Conservation (phyloP, 2,329 filamentous ascomycete genomes). For the Neonectria magnoliae region DNA sequence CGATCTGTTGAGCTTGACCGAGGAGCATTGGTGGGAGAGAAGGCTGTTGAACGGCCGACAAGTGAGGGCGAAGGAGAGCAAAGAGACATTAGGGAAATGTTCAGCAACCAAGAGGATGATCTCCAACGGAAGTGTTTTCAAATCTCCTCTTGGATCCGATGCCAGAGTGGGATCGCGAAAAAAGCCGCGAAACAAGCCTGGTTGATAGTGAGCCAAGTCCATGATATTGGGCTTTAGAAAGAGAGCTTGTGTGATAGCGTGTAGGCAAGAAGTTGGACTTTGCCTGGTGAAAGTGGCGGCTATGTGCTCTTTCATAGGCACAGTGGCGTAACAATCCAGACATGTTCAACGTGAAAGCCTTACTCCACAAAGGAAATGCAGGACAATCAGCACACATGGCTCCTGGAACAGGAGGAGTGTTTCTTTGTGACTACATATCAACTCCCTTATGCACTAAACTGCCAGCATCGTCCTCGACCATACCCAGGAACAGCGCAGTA, state of each 20-base stretch:
- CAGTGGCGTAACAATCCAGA: neutral
- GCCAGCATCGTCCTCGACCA: neutral
- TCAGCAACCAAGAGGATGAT: slow-evolving; percentile 10
- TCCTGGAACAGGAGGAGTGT: too few relatives aligned
- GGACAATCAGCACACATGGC: too few relatives aligned
- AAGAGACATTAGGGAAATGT: neutral
- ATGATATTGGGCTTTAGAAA: neutral
- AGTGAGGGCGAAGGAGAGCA: slow-evolving; percentile 12
- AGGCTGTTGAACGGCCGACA: slow-evolving; percentile 9
- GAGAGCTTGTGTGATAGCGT: too few relatives aligned
- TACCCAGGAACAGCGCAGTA: neutral
- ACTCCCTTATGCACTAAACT: too few relatives aligned
- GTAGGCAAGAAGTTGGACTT: neutral
- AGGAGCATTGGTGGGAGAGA: neutral
- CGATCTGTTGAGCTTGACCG: neutral
- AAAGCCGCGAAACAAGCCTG: neutral
- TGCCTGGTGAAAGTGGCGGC: neutral
- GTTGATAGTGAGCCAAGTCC: neutral
- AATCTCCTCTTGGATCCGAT: slow-evolving; percentile 8
- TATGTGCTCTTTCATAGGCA: neutral
- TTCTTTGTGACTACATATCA: too few relatives aligned
- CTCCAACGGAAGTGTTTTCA: neutral
- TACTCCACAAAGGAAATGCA: too few relatives aligned
- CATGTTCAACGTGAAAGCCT: too few relatives aligned
- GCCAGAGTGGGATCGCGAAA: neutral